A percentile compares a stretch with the other conserved stretches of the same genome.
Conservation (phyloP, 345 rosid species). For the Eucalyptus rudis region DNA sequence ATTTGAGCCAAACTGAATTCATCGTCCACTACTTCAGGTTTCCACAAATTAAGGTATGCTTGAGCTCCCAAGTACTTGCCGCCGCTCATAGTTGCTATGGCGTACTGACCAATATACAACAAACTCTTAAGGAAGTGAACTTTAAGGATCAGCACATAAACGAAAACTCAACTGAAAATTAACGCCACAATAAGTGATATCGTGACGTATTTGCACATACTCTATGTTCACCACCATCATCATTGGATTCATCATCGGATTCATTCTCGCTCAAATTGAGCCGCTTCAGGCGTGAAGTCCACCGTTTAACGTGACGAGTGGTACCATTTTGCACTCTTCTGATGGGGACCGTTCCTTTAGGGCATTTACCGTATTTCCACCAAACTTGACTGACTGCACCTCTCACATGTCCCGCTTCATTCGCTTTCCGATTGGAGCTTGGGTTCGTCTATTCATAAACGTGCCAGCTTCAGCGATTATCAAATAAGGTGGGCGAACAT, state of each 20-base stretch:
- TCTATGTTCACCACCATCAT: neutral
- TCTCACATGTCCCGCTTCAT: neutral
- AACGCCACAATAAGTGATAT: too few species aligned
- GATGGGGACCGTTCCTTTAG: neutral
- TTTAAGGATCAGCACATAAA: too few species aligned
- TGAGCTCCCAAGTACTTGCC: too few species aligned
- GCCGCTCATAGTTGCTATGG: fast-evolving
- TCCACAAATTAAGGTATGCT: too few species aligned
- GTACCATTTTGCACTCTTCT: neutral
- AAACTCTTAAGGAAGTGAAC: too few species aligned
- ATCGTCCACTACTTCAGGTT: too few species aligned
- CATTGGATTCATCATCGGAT: too few species aligned
- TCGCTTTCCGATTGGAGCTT: neutral
- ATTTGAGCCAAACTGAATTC: too few species aligned
- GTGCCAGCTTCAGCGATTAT: neutral
- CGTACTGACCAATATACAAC: too few species aligned
- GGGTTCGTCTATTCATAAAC: neutral
- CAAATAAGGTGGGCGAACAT: neutral
- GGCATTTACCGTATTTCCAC: neutral
- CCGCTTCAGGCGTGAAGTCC: neutral
- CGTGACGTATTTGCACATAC: too few species aligned
- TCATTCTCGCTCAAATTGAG: neutral
- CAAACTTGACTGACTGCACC: neutral
- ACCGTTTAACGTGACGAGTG: neutral
- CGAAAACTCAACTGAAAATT: too few species aligned